Evolutionary conservation across 768 basidiomycete genomes (phyloP).

Genomic region (Coprinopsis marcescibilis): DNA sequence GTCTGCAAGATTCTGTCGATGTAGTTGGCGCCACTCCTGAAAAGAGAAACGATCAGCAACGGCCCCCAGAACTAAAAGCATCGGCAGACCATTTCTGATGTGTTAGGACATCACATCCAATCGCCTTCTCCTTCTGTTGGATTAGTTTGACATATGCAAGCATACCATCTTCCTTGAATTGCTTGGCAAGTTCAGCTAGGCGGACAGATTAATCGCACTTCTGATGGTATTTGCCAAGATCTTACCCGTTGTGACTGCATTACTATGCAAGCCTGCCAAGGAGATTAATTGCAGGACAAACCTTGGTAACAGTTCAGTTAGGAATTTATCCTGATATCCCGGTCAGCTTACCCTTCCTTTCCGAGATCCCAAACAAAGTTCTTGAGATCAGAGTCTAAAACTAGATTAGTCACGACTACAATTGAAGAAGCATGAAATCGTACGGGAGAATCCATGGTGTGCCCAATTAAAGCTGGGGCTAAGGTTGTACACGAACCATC

Average conservation of each 20-base stretch:
- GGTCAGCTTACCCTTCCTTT: constrained; percentile 63
- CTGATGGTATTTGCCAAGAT: background rate
- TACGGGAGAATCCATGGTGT: constrained; percentile 71
- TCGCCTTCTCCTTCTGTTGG: constrained; percentile 82
- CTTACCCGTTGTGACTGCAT: constrained; percentile 70
- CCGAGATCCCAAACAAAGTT: constrained; percentile 87
- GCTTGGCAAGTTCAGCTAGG: constrained; percentile 70
- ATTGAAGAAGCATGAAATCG: constrained; percentile 7
- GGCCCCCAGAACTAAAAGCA: background rate
- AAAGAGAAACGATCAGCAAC: constrained; percentile 4
- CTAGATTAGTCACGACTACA: constrained; percentile 4
- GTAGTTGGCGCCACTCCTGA: constrained; percentile 87
- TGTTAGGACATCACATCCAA: constrained; percentile 85
- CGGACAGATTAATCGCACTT: background rate
- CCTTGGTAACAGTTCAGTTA: constrained; percentile 29
- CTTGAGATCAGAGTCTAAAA: constrained; percentile 67
- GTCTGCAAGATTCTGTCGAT: constrained; percentile 81
- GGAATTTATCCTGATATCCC: background rate
- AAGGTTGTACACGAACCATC: constrained; percentile 88
- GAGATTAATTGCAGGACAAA: constrained; percentile 89
- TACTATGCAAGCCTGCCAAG: constrained; percentile 84
- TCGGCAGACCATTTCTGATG: constrained; percentile 83
- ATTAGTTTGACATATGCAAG: constrained; percentile 87
- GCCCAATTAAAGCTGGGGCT: constrained; percentile 95
- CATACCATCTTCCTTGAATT: constrained; percentile 87